These are phyloP conservation scores for Microdochium paspali DNA, from an alignment of 2,329 filamentous ascomycete species.

Conservation along the genomic window DNA sequence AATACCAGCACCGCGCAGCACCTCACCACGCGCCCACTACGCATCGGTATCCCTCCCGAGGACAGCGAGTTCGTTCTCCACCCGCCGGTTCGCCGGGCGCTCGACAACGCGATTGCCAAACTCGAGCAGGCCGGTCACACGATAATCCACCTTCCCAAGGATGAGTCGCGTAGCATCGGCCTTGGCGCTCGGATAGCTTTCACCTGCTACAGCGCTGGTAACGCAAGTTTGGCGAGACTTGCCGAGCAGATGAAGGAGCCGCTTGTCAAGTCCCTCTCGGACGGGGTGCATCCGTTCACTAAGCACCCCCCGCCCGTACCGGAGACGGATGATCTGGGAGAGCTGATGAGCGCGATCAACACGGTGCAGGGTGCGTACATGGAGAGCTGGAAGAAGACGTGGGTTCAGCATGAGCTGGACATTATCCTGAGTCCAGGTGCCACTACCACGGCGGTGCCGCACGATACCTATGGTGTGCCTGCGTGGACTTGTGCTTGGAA, in stretches of 20 bases:
- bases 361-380: not conserved
- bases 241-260: not conserved
- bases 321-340: not conserved
- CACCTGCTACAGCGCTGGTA: not conserved
- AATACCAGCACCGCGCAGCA: conserved; percentile 1
- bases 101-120: not conserved
- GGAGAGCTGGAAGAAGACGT: not conserved
- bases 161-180: not conserved
- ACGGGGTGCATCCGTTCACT: not conserved
- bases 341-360: not conserved
- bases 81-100: not conserved
- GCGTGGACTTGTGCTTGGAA: not conserved
- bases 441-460: not conserved
- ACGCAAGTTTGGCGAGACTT: not conserved
- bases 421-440: not conserved
- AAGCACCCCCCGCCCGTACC: not conserved
- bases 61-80: not conserved
- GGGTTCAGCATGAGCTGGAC: not conserved
- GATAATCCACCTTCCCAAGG: not conserved
- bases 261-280: not conserved
- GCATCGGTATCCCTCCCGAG: not conserved
- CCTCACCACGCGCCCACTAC: not conserved
- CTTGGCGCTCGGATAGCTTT: not conserved
- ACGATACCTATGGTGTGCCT: not conserved
- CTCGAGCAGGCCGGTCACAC: not conserved